Evolutionary conservation across 208 protist species (phyloP).

Genomic region (Angomonas ambiguus): DNA sequence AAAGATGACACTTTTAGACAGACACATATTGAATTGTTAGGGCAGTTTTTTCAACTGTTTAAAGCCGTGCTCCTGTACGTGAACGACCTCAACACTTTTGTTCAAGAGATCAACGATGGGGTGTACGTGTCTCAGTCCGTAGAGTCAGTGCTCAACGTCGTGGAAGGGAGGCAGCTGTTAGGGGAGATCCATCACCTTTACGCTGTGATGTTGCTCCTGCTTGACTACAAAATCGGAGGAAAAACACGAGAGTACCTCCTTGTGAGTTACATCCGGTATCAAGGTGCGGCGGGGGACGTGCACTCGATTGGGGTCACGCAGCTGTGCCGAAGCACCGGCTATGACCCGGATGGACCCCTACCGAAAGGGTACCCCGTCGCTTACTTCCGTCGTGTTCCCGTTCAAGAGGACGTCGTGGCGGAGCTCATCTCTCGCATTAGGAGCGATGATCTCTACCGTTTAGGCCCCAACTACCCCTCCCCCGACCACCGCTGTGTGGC

Average conservation of each 20-base stretch:
- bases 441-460: slow-evolving; percentile 96
- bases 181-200: slow-evolving; percentile 92
- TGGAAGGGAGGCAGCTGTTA: slow-evolving; percentile 96
- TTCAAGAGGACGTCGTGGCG: slow-evolving; percentile 62
- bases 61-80: slow-evolving; percentile 95
- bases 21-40: slow-evolving; percentile 94
- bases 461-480: slow-evolving; percentile 85
- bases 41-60: slow-evolving; percentile 96
- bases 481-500: slow-evolving; percentile 94
- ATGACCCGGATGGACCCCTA: slow-evolving; percentile 12
- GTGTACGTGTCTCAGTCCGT: slow-evolving; percentile 89
- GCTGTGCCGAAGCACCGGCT: slow-evolving; percentile 92
- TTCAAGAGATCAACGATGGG: slow-evolving; percentile 90
- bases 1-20: slow-evolving; percentile 76
- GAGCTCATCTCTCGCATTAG: slow-evolving; percentile 92
- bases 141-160: slow-evolving; percentile 89
- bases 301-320: slow-evolving; percentile 94
- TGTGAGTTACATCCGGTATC: slow-evolving; percentile 96
- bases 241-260: slow-evolving; percentile 94
- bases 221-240: slow-evolving; percentile 93
- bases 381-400: slow-evolving; percentile 86
- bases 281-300: slow-evolving; percentile 72
- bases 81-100: slow-evolving; percentile 86
- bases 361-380: slow-evolving; percentile 89
- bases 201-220: slow-evolving; percentile 95